Evolutionary conservation across 495 filamentous ascomycete genomes (phyloP).

Genomic region (Tuber calosporum): DNA sequence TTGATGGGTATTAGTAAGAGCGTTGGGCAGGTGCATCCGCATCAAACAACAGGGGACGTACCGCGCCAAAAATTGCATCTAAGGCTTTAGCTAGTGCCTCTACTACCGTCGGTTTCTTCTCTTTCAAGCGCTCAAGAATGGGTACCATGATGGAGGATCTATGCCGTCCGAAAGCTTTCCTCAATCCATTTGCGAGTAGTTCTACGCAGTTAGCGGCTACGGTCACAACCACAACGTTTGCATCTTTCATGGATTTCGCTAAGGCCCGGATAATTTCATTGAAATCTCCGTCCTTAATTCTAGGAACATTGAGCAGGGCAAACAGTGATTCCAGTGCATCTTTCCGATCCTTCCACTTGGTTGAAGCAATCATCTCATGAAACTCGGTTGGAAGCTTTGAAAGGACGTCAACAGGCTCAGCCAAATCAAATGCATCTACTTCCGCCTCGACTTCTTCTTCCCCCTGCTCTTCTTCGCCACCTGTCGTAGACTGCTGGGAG

Average conservation of each 20-base stretch:
- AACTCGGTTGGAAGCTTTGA: conserved; percentile 78
- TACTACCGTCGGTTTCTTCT: conserved; percentile 85
- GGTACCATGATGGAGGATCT: conserved; percentile 69
- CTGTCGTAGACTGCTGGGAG: conserved; percentile 74
- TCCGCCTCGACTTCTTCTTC: conserved; percentile 65
- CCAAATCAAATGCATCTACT: conserved; percentile 77
- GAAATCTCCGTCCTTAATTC: conserved; percentile 85
- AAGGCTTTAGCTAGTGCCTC: conserved; percentile 80
- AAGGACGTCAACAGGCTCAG: conserved; percentile 79
- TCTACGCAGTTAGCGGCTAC: conserved; percentile 93
- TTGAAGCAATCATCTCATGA: conserved; percentile 69
- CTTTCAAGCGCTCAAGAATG: conserved; percentile 90
- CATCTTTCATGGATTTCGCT: conserved; percentile 97
- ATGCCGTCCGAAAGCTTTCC: conserved; percentile 71
- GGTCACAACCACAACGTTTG: conserved; percentile 90
- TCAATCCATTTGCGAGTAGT: conserved; percentile 78
- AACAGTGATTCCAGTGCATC: conserved; percentile 82
- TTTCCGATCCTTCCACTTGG: conserved; percentile 98
- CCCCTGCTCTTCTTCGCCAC: conserved; percentile 50
- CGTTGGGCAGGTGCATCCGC: not conserved
- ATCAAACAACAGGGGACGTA: conserved; percentile 16
- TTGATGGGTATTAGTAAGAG: conserved; percentile 9
- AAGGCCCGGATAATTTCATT: conserved; percentile 71
- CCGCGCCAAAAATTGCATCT: conserved; percentile 74
- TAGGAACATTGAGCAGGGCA: conserved; percentile 69